A percentile compares a stretch with the other conserved stretches of the same genome.
These are phyloP conservation scores for Hyaloscypha finlandica DNA, from an alignment of 495 filamentous ascomycete genomes.

Conservation along the genomic window DNA sequence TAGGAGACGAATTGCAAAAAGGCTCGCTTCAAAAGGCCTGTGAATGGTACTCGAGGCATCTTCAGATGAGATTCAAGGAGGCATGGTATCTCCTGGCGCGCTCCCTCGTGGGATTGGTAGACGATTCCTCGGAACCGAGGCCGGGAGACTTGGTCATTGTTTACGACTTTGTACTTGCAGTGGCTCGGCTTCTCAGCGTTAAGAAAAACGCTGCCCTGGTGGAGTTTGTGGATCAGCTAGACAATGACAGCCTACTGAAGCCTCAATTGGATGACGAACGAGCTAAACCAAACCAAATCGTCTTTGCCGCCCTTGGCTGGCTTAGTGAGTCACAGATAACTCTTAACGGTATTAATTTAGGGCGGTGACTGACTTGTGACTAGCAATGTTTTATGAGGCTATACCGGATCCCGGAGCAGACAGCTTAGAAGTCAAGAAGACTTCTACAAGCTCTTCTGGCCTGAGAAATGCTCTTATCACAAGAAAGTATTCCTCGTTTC, in stretches of 20 bases:
- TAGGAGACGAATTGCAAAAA: background rate
- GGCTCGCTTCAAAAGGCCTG: background rate
- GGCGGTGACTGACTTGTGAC: background rate
- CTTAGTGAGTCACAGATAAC: conserved; percentile 2
- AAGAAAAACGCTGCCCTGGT: background rate
- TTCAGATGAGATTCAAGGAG: conserved; percentile 7
- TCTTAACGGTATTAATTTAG: background rate
- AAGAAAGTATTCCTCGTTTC: background rate
- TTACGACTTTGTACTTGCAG: background rate
- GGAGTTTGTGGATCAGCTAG: conserved; percentile 15
- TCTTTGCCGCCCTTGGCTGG: conserved; percentile 17
- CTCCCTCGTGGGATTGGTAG: conserved; percentile 1
- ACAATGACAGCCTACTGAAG: conserved; percentile 14
- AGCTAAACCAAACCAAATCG: conserved; percentile 11
- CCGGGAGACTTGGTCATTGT: conserved; percentile 6
- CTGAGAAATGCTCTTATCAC: no score
- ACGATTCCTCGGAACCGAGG: background rate
- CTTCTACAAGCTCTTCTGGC: background rate
- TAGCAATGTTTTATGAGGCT: conserved; percentile 14
- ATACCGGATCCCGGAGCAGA: background rate
- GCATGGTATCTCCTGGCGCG: conserved; percentile 9
- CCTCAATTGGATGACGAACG: conserved; percentile 13
- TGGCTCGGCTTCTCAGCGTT: conserved; percentile 1
- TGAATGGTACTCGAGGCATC: background rate
- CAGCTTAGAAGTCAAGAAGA: conserved; percentile 12